Conservation (phyloP, 192 early-diverging fungal genomes). For the Podila clonocystis region DNA sequence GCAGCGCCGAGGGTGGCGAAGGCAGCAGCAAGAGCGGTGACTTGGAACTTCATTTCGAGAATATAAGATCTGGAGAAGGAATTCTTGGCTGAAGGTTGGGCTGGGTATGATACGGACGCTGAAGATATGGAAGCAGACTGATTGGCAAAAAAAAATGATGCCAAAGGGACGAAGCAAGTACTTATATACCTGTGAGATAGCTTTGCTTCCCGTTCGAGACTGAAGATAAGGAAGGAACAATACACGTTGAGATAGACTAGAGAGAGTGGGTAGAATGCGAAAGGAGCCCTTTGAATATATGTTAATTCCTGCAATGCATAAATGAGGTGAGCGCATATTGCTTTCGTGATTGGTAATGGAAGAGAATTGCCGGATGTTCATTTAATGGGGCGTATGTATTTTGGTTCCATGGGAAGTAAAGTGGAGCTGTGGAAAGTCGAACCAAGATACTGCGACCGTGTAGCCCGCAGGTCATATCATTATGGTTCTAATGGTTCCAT, state of each 20-base stretch:
- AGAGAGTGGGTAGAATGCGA: neutral
- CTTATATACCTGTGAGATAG: constrained; percentile 6
- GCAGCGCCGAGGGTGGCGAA: constrained; percentile 7
- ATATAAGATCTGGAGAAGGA: neutral
- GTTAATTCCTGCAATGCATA: constrained; percentile 2
- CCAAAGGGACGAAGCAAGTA: neutral
- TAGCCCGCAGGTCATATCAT: too few species aligned
- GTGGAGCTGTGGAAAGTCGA: too few species aligned
- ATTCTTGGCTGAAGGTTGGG: neutral
- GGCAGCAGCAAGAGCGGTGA: constrained; percentile 5
- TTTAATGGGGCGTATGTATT: too few species aligned
- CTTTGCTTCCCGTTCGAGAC: neutral
- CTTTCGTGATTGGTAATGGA: constrained; percentile 2
- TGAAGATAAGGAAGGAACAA: neutral
- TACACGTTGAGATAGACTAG: neutral
- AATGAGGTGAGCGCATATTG: constrained; percentile 8
- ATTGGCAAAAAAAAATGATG: neutral
- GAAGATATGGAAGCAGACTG: neutral
- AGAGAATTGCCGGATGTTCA: too few species aligned
- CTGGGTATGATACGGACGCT: neutral
- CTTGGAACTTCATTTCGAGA: constrained; percentile 11
- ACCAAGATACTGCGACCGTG: too few species aligned
- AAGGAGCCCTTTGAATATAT: neutral
- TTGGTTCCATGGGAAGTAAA: too few species aligned
- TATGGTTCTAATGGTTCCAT: too few species aligned